phyloP scores from a whole-genome alignment of 805 yeast species.

The Blastobotrys terrestris region DNA sequence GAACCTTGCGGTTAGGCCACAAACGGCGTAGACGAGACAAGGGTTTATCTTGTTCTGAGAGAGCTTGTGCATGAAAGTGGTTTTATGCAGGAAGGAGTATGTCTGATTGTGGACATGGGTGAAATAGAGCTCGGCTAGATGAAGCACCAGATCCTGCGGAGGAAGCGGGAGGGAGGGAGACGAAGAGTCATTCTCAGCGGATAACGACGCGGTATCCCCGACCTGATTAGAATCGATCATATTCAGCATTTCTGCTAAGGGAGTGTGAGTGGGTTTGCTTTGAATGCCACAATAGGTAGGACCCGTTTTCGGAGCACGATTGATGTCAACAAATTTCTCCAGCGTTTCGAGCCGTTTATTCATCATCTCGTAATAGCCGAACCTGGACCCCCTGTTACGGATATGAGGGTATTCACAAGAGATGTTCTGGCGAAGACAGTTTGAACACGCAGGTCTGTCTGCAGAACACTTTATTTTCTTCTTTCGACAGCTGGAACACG shows the following conservation, averaged over 20 bases:
- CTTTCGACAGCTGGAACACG: slow-evolving; percentile 32
- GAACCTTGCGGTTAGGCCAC: slow-evolving; percentile 32
- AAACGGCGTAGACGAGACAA: slow-evolving; percentile 28
- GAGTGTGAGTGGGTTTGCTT: too few relatives aligned
- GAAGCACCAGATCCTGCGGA: slow-evolving; percentile 22
- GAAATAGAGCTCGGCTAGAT: slow-evolving; percentile 31
- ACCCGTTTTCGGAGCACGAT: neutral
- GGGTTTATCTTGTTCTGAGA: slow-evolving; percentile 26
- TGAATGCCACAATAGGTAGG: neutral
- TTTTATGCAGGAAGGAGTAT: slow-evolving; percentile 31
- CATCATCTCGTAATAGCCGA: slow-evolving; percentile 30
- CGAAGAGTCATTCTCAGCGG: neutral
- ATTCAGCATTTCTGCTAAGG: neutral
- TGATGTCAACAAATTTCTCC: slow-evolving; percentile 9
- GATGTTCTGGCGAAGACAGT: slow-evolving; percentile 29
- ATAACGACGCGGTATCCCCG: neutral
- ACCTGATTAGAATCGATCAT: neutral
- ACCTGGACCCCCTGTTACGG: slow-evolving; percentile 33
- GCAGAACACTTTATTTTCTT: slow-evolving; percentile 34
- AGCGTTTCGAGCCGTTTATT: slow-evolving; percentile 19
- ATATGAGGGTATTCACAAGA: slow-evolving; percentile 32
- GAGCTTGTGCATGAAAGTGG: slow-evolving; percentile 26
- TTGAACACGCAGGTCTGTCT: slow-evolving; percentile 33
- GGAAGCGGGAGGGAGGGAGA: slow-evolving; percentile 7
- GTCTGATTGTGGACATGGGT: slow-evolving; percentile 31